phyloP scores from a whole-genome alignment of 306 rosid species.

The Trifolium repens region DNA sequence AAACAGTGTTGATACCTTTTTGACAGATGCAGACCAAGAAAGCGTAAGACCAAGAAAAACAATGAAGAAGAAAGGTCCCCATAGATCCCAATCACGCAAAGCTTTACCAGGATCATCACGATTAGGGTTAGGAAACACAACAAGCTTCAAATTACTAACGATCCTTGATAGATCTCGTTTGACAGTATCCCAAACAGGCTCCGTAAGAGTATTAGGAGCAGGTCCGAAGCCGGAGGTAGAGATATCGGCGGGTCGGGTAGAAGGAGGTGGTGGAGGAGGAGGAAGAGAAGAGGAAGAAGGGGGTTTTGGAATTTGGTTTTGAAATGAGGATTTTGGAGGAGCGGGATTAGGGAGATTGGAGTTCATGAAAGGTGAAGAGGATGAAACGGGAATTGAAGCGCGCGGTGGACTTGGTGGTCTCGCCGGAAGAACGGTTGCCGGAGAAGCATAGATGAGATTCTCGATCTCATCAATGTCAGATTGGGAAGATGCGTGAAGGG shows the following conservation, averaged over 20 bases:
- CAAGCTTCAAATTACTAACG: conserved; percentile 89
- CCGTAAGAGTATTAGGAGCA: conserved; percentile 80
- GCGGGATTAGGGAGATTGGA: conserved; percentile 48
- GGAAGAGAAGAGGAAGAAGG: not conserved
- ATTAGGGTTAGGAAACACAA: conserved; percentile 91
- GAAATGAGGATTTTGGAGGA: conserved; percentile 38
- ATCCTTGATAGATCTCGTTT: conserved; percentile 95
- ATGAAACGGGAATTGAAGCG: conserved; percentile 87
- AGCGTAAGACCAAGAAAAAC: conserved; percentile 88
- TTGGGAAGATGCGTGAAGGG: conserved; percentile 89
- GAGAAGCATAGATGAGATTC: conserved; percentile 77
- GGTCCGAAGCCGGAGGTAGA: conserved; percentile 73
- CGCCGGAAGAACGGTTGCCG: conserved; percentile 75
- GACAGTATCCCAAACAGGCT: conserved; percentile 97
- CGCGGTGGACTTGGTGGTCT: conserved; percentile 79
- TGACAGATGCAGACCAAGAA: conserved; percentile 98
- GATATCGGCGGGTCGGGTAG: conserved; percentile 29
- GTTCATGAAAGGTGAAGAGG: conserved; percentile 42
- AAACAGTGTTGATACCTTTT: conserved; percentile 57
- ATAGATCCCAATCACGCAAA: conserved; percentile 95
- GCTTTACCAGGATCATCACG: conserved; percentile 99
- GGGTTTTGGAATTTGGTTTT: conserved; percentile 20
- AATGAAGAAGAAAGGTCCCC: conserved; percentile 99
- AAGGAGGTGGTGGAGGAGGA: conserved; percentile 44
- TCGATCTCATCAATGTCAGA: conserved; percentile 99